Base-by-base conservation (phyloP, 2,329 filamentous ascomycete genomes). In the Sclerotinia minor region DNA sequence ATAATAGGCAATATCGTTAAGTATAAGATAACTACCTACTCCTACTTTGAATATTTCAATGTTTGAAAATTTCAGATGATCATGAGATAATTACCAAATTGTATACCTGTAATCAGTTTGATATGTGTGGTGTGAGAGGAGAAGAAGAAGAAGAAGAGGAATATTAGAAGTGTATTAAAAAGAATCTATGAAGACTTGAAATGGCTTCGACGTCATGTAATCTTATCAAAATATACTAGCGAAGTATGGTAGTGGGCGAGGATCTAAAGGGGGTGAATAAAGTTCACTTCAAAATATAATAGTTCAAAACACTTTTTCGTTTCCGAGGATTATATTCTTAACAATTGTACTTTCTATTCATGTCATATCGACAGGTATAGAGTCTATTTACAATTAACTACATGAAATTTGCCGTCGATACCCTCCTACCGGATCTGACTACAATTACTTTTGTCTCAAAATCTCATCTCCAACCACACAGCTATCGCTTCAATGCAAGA, bases 271-370 rank as follows among this genome's bases (percentile, higher is more conserved):
- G 4, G 3, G 13, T 1, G 5, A 38, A 50, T 38, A 4, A 41
- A 21, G 26, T 1, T 50, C 38, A 45, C 21, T 11, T 26, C 15
- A n/a, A 50, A 15, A 7, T 21, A 50, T 26, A 26, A 50, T 26
- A 26, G 4, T 11, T 26, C 4, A 41, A 41, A 9, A 17, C 9
- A 50, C 35, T 35, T 19, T 26, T n/a, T 50, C 5, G 24, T n/a
- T 61, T 7, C 35, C 3, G n/a, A 21, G 32, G 24, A 50, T n/a
- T 38, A 4, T 5, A 21, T 26, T 35, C 13, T 50, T 35, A 52
- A 11, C 7, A 41, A 21, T 7, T 52, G n/a, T 50, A 26, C 59
- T 63, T 63, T 44, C 5, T 63, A 63, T 63, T 63, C n/a, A 63
- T 63, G 15, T 6, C 59, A 15, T 24, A 50, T 50, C 45, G 24